phyloP scores from a whole-genome alignment of 2,329 filamentous ascomycete genomes.

The Dryadomyces quercivorus region DNA sequence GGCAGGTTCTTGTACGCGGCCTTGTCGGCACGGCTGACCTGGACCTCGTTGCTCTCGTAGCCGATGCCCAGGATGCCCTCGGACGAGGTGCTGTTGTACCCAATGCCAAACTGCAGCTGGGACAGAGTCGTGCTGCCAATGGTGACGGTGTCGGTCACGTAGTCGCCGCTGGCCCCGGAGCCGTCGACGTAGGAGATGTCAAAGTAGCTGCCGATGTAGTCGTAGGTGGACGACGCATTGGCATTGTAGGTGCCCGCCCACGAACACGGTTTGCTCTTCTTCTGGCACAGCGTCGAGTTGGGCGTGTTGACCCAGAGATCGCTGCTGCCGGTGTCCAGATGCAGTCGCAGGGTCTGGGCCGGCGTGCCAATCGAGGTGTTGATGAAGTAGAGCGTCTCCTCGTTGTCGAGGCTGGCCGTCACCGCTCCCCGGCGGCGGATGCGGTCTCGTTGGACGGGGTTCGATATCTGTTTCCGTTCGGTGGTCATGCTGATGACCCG shows the following conservation, averaged over 20 bases:
- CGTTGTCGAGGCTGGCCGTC: slow-evolving; percentile 38
- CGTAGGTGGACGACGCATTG: slow-evolving; percentile 64
- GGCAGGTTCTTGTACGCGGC: slow-evolving; percentile 57
- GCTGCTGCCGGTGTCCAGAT: slow-evolving; percentile 57
- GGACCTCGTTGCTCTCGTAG: slow-evolving; percentile 67
- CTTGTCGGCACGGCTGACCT: slow-evolving; percentile 44
- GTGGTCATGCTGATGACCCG: slow-evolving; percentile 34
- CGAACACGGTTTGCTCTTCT: slow-evolving; percentile 37
- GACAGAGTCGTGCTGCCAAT: slow-evolving; percentile 39
- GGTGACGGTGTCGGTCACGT: slow-evolving; percentile 60
- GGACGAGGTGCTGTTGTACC: slow-evolving; percentile 45
- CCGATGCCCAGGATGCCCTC: slow-evolving; percentile 81
- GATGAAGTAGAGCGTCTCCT: slow-evolving; percentile 52
- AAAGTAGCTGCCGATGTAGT: slow-evolving; percentile 62
- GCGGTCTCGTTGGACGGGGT: slow-evolving; percentile 30
- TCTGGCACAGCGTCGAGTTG: slow-evolving; percentile 46
- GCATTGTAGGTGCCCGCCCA: slow-evolving; percentile 55
- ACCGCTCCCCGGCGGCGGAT: slow-evolving; percentile 29
- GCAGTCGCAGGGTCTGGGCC: slow-evolving; percentile 40
- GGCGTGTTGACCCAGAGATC: slow-evolving; percentile 61
- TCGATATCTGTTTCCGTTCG: slow-evolving; percentile 24
- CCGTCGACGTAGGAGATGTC: slow-evolving; percentile 84
- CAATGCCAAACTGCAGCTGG: slow-evolving; percentile 60
- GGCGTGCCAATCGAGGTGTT: slow-evolving; percentile 54
- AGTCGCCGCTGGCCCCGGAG: slow-evolving; percentile 65